Evolutionary conservation across 768 basidiomycete genomes (phyloP), one percentile per base, ranked within the genome.

Genomic region (Myochromella boudieri): DNA sequence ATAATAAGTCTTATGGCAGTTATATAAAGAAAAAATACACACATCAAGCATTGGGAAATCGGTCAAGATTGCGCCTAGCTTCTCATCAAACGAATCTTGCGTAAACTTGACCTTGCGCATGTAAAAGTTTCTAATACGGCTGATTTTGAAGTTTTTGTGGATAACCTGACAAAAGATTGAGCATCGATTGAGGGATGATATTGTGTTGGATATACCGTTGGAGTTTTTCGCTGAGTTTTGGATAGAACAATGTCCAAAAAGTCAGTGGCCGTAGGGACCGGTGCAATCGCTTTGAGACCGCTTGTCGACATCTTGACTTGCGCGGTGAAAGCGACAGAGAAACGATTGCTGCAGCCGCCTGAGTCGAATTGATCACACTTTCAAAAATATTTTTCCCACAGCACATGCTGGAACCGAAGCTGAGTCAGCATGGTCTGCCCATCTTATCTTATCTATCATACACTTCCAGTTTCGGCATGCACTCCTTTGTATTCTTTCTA

Each of bases 101-200:
- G 95, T 95, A 67, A 97, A 98, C 69, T 95, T 98, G 71, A 99
- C 95, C 69, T 99, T 99, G 66, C 95, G 85, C 95, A 98, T 97
- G 69, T 99, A 97, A 63, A 93, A 93, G 60, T 93, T 92, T 52
- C 95, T 83, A 71, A 98, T 98, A 57, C 95, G 87, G 56, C 92
- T 94, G 68, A 99, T 99, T 76, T 99, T 97, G 77, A 97, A 97
- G 76, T 97, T 97, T 78, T 97, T 97, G 71, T 97, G 97, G 64
- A 98, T 97, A 56, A 95, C 93, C 91, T 92, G 58, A 24, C 53
- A 31, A 26, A 10, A 26, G 7, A 41, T 12, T 28, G 22, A 34
- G 17, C 17, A 32, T 41, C 41, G 24, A 7, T 42, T 24, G 22
- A 54, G 15, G 20, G n/a, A 27, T 20, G 28, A 28, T 44, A 34